Evolutionary conservation across 2,329 filamentous ascomycete species (phyloP), one percentile per base, ranked within the genome.

Genomic region (Pseudocercospora fijiensis): DNA sequence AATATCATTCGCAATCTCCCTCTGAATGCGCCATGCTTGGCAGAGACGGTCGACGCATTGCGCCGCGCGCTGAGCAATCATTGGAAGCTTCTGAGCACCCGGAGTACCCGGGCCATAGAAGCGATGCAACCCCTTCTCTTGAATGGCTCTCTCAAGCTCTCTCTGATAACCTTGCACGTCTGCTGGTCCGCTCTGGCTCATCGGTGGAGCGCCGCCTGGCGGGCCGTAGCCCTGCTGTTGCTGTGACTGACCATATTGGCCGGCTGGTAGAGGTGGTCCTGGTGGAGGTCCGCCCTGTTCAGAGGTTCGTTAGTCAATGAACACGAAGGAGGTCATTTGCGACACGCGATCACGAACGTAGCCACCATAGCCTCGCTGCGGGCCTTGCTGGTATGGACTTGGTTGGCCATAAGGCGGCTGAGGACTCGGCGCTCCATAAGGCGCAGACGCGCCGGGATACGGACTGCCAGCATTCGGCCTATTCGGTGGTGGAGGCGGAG

Each of bases 1-100:
- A 63, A 88, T 82, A 73, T 88, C 86, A 61, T 83, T 85, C 52
- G 84, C 86, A 63, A 88, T 83, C 75, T 88, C 86, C 66, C 80
- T 80, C 7, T 81, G 81, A 56, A 88, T 80, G 61, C 79, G 78
- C 71, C 85, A 87, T 67, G 83, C 80, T 65, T 82, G 78, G 62
- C 84, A 84, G 53, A 88, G 76, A 64, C 81, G 81, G 64, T 83
- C 82, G 67, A 88, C 79, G 72, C 84, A 82, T 57, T 76, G 73
- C 3, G 78, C 75, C 13, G 83, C 83, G 45, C 78, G 78, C 41
- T 78, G 73, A 4, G 83, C 83, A 60, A 85, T 83, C 66, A 82
- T 80, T 27, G 71, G 72, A 3, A 75, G 60, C 20, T 64, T 66
- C 61, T 84, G 81, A 22, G 84, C 71, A 24, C 76, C 72, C 2